Evolutionary conservation across 2,329 filamentous ascomycete genomes (phyloP).

Genomic region (Dactylellina drechsleri): DNA sequence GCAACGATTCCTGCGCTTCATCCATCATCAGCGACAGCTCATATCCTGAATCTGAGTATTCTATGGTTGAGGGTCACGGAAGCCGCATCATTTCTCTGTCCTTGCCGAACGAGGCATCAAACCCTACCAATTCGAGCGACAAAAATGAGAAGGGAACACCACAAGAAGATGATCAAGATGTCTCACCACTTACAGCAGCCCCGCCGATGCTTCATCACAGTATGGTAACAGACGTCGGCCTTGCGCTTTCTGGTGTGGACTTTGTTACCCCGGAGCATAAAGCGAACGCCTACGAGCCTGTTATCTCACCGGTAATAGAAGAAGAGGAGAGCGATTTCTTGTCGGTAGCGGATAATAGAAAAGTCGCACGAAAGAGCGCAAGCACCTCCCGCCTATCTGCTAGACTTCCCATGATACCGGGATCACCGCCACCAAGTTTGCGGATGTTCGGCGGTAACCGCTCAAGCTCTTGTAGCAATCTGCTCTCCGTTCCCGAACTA

Average conservation of each 20-base stretch:
- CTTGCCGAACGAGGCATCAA: not conserved
- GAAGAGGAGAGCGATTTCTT: conserved; percentile 4
- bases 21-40: conserved; percentile 37
- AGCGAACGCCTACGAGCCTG: conserved; percentile 1
- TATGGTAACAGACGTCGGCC: not conserved
- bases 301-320: not conserved
- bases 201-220: not conserved
- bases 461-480: conserved; percentile 27
- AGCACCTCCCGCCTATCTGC: conserved; percentile 13
- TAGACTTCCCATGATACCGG: not conserved
- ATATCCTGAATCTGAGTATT: conserved; percentile 17
- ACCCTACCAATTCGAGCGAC: not conserved
- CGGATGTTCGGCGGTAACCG: not conserved
- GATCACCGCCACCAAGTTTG: not conserved
- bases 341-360: not conserved
- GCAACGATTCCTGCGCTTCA: conserved; percentile 30
- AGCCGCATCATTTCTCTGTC: conserved; percentile 17
- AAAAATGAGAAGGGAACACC: not conserved
- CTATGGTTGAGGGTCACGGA: not conserved
- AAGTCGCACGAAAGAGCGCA: not conserved
- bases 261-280: not conserved
- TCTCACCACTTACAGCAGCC: not conserved
- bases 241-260: not conserved
- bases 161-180: not conserved
- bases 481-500: not conserved